These are phyloP conservation scores for Scedosporium dehoogii DNA, from an alignment of 2,329 filamentous ascomycete genomes.

Conservation along the genomic window DNA sequence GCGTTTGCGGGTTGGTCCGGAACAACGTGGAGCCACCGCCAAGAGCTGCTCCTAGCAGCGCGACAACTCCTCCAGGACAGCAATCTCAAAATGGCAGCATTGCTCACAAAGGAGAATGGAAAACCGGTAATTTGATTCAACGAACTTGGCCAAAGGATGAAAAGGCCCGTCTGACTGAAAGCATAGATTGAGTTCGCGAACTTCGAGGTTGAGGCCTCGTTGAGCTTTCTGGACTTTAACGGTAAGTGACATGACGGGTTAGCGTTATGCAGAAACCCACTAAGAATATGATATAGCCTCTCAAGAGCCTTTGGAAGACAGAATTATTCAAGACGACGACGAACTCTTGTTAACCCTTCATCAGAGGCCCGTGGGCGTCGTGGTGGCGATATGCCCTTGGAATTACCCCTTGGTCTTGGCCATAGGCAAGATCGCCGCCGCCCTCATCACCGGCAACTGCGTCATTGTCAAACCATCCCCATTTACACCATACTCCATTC, in stretches of 20 bases:
- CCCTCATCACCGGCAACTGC: slow-evolving; percentile 44
- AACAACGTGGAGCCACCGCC: slow-evolving; percentile 16
- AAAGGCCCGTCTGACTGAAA: neutral
- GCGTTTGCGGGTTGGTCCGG: slow-evolving; percentile 20
- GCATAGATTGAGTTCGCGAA: neutral
- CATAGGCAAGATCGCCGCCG: slow-evolving; percentile 44
- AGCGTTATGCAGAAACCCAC: neutral
- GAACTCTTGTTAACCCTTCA: slow-evolving; percentile 19
- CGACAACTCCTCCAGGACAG: slow-evolving; percentile 29
- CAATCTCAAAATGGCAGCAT: slow-evolving; percentile 4
- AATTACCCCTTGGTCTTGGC: slow-evolving; percentile 46
- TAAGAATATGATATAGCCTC: neutral
- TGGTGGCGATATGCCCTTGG: slow-evolving; percentile 40
- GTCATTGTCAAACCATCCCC: slow-evolving; percentile 49
- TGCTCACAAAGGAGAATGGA: slow-evolving; percentile 14
- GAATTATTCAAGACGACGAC: slow-evolving; percentile 15
- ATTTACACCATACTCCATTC: slow-evolving; percentile 45
- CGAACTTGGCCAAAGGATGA: neutral
- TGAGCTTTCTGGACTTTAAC: neutral
- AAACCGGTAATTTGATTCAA: slow-evolving; percentile 4
- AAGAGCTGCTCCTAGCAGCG: slow-evolving; percentile 16
- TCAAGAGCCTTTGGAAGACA: slow-evolving; percentile 8
- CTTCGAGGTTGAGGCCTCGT: neutral
- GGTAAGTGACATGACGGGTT: neutral
- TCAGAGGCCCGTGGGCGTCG: slow-evolving; percentile 31